These are phyloP conservation scores for Candida dajiaensis DNA, from an alignment of 805 yeast species.

Conservation along the genomic window DNA sequence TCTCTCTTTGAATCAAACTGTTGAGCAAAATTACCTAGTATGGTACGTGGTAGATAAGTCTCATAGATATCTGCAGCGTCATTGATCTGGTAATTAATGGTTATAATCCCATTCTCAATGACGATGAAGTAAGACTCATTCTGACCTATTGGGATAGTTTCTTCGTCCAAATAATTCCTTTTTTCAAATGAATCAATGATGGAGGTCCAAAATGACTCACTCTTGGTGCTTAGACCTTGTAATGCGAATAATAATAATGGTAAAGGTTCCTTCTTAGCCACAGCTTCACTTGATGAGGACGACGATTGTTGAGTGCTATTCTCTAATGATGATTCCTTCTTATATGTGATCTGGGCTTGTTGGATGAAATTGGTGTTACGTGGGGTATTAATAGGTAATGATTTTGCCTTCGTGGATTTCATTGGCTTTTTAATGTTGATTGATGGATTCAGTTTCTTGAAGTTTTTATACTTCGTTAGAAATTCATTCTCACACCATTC, in stretches of 20 bases:
- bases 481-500: slow-evolving; percentile 98
- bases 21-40: slow-evolving; percentile 40
- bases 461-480: slow-evolving; percentile 36
- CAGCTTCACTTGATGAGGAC: slow-evolving; percentile 8
- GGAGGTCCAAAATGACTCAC: slow-evolving; percentile 55
- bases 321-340: slow-evolving; percentile 25
- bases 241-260: slow-evolving; percentile 41
- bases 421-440: neutral
- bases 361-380: slow-evolving; percentile 34
- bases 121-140: slow-evolving; percentile 39
- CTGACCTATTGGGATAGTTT: slow-evolving; percentile 38
- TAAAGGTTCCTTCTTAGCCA: slow-evolving; percentile 29
- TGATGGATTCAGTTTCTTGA: slow-evolving; percentile 14
- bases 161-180: slow-evolving; percentile 44
- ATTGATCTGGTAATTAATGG: slow-evolving; percentile 44
- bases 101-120: slow-evolving; percentile 52
- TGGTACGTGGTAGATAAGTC: slow-evolving; percentile 48
- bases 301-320: neutral
- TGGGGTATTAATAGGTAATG: slow-evolving; percentile 30
- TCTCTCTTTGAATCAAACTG: slow-evolving; percentile 25
- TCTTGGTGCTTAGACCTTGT: slow-evolving; percentile 36
- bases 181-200: slow-evolving; percentile 52
- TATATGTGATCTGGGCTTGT: slow-evolving; percentile 31
- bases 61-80: slow-evolving; percentile 29
- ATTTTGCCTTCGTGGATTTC: slow-evolving; percentile 2